These are phyloP conservation scores for Rhodotorula sphaerocarpa DNA, from an alignment of 768 basidiomycete genomes.

Conservation along the genomic window DNA sequence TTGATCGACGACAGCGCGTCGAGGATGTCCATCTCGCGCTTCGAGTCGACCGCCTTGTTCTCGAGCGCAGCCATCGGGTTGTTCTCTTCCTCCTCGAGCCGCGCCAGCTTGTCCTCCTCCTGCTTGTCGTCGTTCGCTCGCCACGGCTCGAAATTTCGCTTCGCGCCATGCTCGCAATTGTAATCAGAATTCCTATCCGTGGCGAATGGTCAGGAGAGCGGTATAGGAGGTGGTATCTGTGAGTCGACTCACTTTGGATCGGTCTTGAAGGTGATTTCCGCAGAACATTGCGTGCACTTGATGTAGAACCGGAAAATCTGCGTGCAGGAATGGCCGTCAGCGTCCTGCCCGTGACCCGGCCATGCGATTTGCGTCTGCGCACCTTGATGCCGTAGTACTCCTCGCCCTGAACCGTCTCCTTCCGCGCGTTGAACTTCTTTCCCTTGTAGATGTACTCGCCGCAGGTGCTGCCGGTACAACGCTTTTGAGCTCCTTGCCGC, in stretches of 20 bases:
- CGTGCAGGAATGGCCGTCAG: too few species aligned
- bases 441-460: constrained; percentile 99
- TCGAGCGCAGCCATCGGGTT: constrained; percentile 96
- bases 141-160: constrained; percentile 97
- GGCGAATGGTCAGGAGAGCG: constrained; percentile 38
- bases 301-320: constrained; percentile 45
- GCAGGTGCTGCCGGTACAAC: constrained; percentile 65
- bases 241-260: constrained; percentile 93
- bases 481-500: not conserved
- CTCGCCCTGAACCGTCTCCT: constrained; percentile 94
- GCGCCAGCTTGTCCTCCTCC: constrained; percentile 74
- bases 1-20: constrained; percentile 91
- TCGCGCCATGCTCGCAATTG: constrained; percentile 86
- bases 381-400: constrained; percentile 98
- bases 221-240: too few species aligned
- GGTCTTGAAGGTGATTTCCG: constrained; percentile 99
- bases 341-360: too few species aligned
- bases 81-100: constrained; percentile 79
- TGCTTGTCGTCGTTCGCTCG: constrained; percentile 57
- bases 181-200: constrained; percentile 71
- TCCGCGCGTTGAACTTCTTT: constrained; percentile 98
- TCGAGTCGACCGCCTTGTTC: constrained; percentile 81
- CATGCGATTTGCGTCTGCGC: too few species aligned
- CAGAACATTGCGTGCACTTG: constrained; percentile 75
- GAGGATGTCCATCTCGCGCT: constrained; percentile 95